phyloP scores from a whole-genome alignment of 441 rosid species.

The Erysimum pusillum region DNA sequence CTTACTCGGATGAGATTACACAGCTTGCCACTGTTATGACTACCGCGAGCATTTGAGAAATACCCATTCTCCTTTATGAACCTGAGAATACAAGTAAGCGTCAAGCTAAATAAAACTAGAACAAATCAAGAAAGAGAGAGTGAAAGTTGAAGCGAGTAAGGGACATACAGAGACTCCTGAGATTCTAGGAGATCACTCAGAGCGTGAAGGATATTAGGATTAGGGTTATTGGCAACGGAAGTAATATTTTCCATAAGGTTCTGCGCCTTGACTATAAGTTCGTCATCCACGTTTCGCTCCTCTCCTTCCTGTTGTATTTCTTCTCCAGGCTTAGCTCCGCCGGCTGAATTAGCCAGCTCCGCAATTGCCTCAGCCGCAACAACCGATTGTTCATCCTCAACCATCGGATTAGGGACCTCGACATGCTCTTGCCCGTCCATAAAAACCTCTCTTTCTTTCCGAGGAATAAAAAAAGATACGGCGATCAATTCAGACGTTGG shows the following conservation, averaged over 20 bases:
- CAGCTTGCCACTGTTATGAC: slow-evolving; percentile 84
- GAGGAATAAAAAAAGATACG: background rate
- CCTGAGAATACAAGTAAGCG: slow-evolving; percentile 50
- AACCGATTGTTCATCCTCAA: slow-evolving; percentile 25
- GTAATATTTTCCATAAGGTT: slow-evolving; percentile 84
- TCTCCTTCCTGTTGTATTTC: slow-evolving; percentile 53
- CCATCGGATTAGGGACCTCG: slow-evolving; percentile 36
- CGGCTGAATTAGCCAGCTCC: slow-evolving; percentile 7
- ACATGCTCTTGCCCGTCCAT: slow-evolving; percentile 42
- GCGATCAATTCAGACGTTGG: slow-evolving; percentile 28
- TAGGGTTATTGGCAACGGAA: slow-evolving; percentile 80
- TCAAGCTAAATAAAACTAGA: slow-evolving; percentile 20
- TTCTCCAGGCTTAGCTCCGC: slow-evolving; percentile 39
- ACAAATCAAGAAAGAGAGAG: slow-evolving; percentile 5
- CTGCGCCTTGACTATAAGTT: slow-evolving; percentile 78
- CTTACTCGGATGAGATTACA: slow-evolving; percentile 81
- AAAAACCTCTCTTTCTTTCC: background rate
- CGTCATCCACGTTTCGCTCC: slow-evolving; percentile 65
- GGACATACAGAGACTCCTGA: slow-evolving; percentile 72
- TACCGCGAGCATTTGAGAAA: slow-evolving; percentile 69
- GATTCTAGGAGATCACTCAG: slow-evolving; percentile 82
- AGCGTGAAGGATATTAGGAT: slow-evolving; percentile 74
- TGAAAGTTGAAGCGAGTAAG: slow-evolving; percentile 11
- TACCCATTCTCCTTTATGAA: slow-evolving; percentile 66
- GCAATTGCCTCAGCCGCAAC: slow-evolving; percentile 19